These are phyloP conservation scores for Pugionium cornutum DNA, from an alignment of 345 rosid species.

Conservation along the genomic window DNA sequence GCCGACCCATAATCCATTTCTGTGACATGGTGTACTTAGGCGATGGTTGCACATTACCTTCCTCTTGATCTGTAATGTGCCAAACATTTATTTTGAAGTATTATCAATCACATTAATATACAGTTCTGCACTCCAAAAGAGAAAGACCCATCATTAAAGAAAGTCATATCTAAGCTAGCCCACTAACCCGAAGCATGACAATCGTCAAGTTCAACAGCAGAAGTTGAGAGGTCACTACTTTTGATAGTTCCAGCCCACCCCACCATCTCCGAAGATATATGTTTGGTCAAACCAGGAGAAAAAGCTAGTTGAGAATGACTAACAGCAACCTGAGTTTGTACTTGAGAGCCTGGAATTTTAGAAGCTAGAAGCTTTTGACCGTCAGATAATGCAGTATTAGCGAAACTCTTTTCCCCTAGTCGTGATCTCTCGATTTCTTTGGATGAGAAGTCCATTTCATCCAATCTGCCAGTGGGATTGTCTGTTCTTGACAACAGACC, in stretches of 20 bases:
- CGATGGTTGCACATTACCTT: slow-evolving; percentile 50
- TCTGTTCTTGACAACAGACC: slow-evolving; percentile 48
- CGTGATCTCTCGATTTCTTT: slow-evolving; percentile 52
- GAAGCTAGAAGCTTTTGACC: slow-evolving; percentile 48
- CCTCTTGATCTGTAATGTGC: slow-evolving; percentile 52
- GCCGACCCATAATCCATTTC: slow-evolving; percentile 78
- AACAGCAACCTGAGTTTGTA: not conserved
- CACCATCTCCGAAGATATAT: slow-evolving; percentile 47
- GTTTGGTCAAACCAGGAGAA: slow-evolving; percentile 20
- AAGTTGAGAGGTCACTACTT: slow-evolving; percentile 43
- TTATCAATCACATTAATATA: slow-evolving; percentile 26
- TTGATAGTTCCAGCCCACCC: slow-evolving; percentile 51
- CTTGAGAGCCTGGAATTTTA: not conserved
- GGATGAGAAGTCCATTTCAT: slow-evolving; percentile 47
- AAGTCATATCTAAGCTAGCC: slow-evolving; percentile 18
- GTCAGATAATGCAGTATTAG: slow-evolving; percentile 45
- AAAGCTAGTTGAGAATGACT: not conserved
- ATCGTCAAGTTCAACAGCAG: slow-evolving; percentile 43
- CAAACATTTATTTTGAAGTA: slow-evolving; percentile 31
- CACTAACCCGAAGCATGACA: slow-evolving; percentile 19
- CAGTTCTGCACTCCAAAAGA: slow-evolving; percentile 21
- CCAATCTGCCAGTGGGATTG: slow-evolving; percentile 54
- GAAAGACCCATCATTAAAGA: slow-evolving; percentile 24
- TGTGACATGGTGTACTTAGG: slow-evolving; percentile 81
- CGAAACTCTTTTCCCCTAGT: slow-evolving; percentile 47